Evolutionary conservation across 2,329 filamentous ascomycete species (phyloP).

Genomic region (Colletotrichum truncatum): DNA sequence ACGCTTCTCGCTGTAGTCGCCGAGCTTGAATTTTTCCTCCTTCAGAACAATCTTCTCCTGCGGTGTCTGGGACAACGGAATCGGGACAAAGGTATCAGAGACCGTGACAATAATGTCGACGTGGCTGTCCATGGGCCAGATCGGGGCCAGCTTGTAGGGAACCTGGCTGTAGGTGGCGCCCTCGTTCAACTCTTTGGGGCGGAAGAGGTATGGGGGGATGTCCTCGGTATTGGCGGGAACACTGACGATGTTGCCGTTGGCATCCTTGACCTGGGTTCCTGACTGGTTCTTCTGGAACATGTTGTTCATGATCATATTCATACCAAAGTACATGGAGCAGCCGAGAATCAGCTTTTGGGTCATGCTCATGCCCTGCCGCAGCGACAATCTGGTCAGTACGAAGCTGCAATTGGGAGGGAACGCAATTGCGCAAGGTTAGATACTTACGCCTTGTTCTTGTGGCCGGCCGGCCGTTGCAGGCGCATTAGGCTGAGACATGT

Average conservation of each 20-base stretch:
- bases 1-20: conserved; percentile 82
- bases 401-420: neutral
- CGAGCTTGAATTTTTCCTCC: conserved; percentile 82
- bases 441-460: conserved; percentile 32
- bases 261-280: conserved; percentile 58
- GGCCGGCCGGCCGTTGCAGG: conserved; percentile 12
- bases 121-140: conserved; percentile 83
- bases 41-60: conserved; percentile 77
- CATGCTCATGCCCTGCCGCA: conserved; percentile 46
- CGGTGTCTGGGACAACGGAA: conserved; percentile 71
- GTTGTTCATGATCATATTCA: conserved; percentile 67
- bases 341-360: conserved; percentile 59
- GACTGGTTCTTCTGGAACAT: conserved; percentile 58
- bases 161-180: conserved; percentile 71
- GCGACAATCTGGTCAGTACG: neutral
- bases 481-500: conserved; percentile 25
- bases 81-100: conserved; percentile 76
- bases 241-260: conserved; percentile 61
- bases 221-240: conserved; percentile 62
- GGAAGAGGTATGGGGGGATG: conserved; percentile 72
- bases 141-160: conserved; percentile 80
- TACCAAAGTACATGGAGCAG: conserved; percentile 64
- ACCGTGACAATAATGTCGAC: conserved; percentile 89
- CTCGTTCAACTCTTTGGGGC: conserved; percentile 68
- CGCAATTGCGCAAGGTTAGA: neutral